phyloP scores from a whole-genome alignment of 2,329 filamentous ascomycete genomes.

The Zasmidium cellare region DNA sequence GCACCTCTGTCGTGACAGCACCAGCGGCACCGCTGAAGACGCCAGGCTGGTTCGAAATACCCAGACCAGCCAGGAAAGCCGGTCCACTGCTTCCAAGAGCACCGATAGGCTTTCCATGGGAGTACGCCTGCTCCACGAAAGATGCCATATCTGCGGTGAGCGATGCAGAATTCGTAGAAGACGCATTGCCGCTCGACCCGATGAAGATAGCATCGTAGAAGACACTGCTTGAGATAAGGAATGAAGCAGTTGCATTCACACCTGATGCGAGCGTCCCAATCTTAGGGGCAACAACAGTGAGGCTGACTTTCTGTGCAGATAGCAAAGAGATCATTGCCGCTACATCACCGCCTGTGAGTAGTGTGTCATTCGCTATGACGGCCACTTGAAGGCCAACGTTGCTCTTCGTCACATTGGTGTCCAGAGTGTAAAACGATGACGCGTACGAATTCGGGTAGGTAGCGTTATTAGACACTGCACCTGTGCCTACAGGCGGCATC shows the following conservation, averaged over 20 bases:
- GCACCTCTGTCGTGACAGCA: background rate
- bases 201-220: conserved; percentile 27
- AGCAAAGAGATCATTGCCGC: conserved; percentile 16
- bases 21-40: conserved; percentile 1
- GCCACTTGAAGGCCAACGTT: conserved; percentile 22
- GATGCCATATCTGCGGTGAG: background rate
- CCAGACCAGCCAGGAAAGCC: background rate
- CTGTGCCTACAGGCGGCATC: conserved; percentile 18
- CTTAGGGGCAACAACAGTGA: conserved; percentile 17
- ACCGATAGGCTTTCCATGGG: conserved; percentile 22
- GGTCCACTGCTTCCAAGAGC: conserved; percentile 12
- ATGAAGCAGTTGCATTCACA: conserved; percentile 18
- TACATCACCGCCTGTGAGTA: conserved; percentile 13
- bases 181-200: conserved; percentile 1
- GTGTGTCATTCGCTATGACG: conserved; percentile 20
- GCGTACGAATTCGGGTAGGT: conserved; percentile 8
- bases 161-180: background rate
- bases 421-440: conserved; percentile 17
- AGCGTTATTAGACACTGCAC: conserved; percentile 1
- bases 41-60: background rate
- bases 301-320: conserved; percentile 11
- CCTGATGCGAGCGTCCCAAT: conserved; percentile 18
- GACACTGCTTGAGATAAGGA: conserved; percentile 19
- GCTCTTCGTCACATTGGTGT: conserved; percentile 11
- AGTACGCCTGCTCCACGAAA: conserved; percentile 22